Percentiles rank a stretch among this genome's conserved stretches.
Evolutionary conservation across 495 filamentous ascomycete genomes (phyloP).

Genomic region (Neurospora tetraspora): DNA sequence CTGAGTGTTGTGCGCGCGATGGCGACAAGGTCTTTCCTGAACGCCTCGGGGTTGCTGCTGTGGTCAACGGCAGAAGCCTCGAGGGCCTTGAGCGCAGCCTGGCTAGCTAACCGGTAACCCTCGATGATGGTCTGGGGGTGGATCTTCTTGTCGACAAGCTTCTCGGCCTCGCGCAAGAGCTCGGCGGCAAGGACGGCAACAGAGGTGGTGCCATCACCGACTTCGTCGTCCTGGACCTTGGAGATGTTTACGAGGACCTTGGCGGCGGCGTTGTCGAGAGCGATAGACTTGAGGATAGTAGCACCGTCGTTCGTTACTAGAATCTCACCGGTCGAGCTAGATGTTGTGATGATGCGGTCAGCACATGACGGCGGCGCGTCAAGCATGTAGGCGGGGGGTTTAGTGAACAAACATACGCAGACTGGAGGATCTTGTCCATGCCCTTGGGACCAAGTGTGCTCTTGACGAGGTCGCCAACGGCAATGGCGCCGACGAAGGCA

Average conservation of each 20-base stretch:
- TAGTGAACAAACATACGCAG: slow-evolving; percentile 54
- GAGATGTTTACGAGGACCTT: slow-evolving; percentile 98
- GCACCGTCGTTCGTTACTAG: slow-evolving; percentile 98
- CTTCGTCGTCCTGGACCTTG: slow-evolving; percentile 98
- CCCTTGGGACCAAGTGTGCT: slow-evolving; percentile 94
- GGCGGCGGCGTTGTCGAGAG: slow-evolving; percentile 95
- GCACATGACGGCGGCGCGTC: neutral
- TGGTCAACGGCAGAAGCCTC: slow-evolving; percentile 81
- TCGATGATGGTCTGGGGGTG: slow-evolving; percentile 99
- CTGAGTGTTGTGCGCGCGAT: slow-evolving; percentile 96
- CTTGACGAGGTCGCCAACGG: slow-evolving; percentile 94
- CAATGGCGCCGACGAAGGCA: slow-evolving; percentile 94
- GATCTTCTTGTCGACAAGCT: slow-evolving; percentile 93
- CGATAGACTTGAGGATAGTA: slow-evolving; percentile 95
- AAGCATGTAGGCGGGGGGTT: neutral
- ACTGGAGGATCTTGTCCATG: slow-evolving; percentile 99
- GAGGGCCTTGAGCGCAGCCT: slow-evolving; percentile 74
- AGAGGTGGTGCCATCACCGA: slow-evolving; percentile 80
- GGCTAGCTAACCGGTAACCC: slow-evolving; percentile 92
- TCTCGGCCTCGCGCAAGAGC: slow-evolving; percentile 90
- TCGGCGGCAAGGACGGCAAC: slow-evolving; percentile 93
- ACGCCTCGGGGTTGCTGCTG: slow-evolving; percentile 67
- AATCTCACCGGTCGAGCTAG: slow-evolving; percentile 87
- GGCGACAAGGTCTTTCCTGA: slow-evolving; percentile 78
- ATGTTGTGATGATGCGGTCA: slow-evolving; percentile 13